Conservation (phyloP, 805 yeast genomes). For the Metschnikowia bowlesiae region DNA sequence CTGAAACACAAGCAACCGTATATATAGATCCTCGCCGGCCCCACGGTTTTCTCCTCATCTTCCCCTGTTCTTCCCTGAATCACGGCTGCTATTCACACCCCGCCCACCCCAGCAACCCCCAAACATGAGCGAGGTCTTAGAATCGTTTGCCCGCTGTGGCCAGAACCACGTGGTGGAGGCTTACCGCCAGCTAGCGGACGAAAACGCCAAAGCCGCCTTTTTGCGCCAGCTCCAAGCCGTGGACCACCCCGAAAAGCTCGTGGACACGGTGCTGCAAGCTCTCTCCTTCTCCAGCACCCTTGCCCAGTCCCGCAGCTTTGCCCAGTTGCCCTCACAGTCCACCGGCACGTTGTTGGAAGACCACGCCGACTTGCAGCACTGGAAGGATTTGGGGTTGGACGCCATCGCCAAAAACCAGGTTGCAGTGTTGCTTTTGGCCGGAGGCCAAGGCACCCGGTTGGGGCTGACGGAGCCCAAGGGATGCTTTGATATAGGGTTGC, state of each 20-base stretch:
- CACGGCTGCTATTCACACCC: no score
- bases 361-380: conserved; percentile 24
- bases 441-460: conserved; percentile 96
- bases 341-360: conserved; percentile 50
- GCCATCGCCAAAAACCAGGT: conserved; percentile 72
- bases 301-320: conserved; percentile 25
- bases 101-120: background rate
- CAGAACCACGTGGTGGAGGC: conserved; percentile 52
- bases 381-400: conserved; percentile 54
- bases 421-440: conserved; percentile 91
- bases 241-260: conserved; percentile 38
- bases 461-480: conserved; percentile 94
- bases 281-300: conserved; percentile 31
- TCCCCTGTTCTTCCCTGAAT: no score
- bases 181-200: conserved; percentile 35
- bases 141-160: conserved; percentile 17
- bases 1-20: background rate
- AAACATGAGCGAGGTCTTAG: background rate
- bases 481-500: conserved; percentile 81
- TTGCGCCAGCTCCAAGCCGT: conserved; percentile 39
- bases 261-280: conserved; percentile 44
- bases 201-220: conserved; percentile 30
- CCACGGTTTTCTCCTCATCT: no score
- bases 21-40: background rate
- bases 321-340: conserved; percentile 45